Percentiles rank a stretch among this genome's conserved stretches.
Evolutionary conservation across 768 basidiomycete genomes (phyloP).

Genomic region (Leucocoprinus birnbaumii): DNA sequence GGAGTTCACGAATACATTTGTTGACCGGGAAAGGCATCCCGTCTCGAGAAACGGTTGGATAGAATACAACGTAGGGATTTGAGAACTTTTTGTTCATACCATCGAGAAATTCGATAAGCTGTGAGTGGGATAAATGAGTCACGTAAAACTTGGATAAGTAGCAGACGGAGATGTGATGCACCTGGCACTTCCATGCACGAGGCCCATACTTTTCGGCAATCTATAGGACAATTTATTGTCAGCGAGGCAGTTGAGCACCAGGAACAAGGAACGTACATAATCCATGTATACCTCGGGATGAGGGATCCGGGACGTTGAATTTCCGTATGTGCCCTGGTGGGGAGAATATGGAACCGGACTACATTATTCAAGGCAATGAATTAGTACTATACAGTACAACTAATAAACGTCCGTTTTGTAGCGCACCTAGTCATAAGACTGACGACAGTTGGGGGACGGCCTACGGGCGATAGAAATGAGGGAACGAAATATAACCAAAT

Average conservation of each 20-base stretch:
- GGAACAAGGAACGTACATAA: constrained; percentile 38
- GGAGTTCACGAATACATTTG: constrained; percentile 72
- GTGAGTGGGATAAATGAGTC: constrained; percentile 11
- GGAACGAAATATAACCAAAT: background rate
- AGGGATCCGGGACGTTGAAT: constrained; percentile 59
- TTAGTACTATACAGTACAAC: constrained; percentile 4
- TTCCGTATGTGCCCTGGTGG: constrained; percentile 42
- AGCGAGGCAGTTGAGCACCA: constrained; percentile 4
- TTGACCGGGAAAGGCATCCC: constrained; percentile 83
- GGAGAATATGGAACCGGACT: constrained; percentile 40
- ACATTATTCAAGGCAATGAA: constrained; percentile 9
- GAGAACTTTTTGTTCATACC: constrained; percentile 79
- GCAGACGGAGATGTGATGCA: constrained; percentile 26
- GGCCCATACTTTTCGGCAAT: constrained; percentile 71
- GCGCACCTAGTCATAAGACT: constrained; percentile 69
- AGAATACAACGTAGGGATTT: constrained; percentile 80
- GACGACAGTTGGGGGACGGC: constrained; percentile 71
- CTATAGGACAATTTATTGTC: constrained; percentile 25
- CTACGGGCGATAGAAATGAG: constrained; percentile 24
- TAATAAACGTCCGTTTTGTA: background rate
- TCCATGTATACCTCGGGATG: constrained; percentile 88
- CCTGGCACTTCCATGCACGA: constrained; percentile 73
- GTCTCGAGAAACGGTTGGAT: constrained; percentile 71
- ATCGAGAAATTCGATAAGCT: constrained; percentile 76
- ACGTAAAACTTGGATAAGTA: constrained; percentile 12